Conservation (phyloP, 805 yeast genomes). For the Myxozyma neglecta region DNA sequence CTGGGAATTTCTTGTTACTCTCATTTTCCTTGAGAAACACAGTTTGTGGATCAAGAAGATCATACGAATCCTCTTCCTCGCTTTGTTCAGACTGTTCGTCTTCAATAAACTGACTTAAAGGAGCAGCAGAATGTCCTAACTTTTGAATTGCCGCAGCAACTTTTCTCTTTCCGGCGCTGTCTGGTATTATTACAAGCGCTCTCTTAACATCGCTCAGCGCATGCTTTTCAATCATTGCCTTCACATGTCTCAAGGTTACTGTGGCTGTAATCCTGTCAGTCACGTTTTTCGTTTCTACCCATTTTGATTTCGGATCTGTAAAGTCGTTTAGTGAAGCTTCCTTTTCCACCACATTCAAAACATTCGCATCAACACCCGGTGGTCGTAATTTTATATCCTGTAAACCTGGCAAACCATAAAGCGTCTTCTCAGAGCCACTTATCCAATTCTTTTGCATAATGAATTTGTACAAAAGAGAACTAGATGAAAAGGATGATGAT, state of each 20-base stretch:
- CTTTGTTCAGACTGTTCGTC: background rate
- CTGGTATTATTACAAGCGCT: slow-evolving; percentile 19
- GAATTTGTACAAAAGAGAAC: slow-evolving; percentile 1
- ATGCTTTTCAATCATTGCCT: background rate
- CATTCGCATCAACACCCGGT: background rate
- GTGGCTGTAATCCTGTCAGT: slow-evolving; percentile 1
- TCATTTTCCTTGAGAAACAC: background rate
- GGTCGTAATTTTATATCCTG: background rate
- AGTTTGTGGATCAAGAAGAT: slow-evolving; percentile 7
- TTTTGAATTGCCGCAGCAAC: background rate
- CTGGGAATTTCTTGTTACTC: slow-evolving; percentile 6
- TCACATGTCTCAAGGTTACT: slow-evolving; percentile 1
- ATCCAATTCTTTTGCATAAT: background rate
- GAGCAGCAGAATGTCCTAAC: background rate
- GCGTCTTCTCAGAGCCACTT: background rate
- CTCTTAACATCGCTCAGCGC: slow-evolving; percentile 1
- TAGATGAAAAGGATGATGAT: slow-evolving; percentile 11
- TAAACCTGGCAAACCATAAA: slow-evolving; percentile 7
- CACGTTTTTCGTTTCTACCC: background rate
- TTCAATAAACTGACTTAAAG: background rate
- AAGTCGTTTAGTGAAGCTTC: background rate
- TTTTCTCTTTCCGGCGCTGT: slow-evolving; percentile 10
- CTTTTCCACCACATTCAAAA: background rate
- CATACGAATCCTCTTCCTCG: background rate
- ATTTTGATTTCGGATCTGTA: background rate